phyloP scores from a whole-genome alignment of 2,329 filamentous ascomycete genomes.

The Sporothrix protearum region DNA sequence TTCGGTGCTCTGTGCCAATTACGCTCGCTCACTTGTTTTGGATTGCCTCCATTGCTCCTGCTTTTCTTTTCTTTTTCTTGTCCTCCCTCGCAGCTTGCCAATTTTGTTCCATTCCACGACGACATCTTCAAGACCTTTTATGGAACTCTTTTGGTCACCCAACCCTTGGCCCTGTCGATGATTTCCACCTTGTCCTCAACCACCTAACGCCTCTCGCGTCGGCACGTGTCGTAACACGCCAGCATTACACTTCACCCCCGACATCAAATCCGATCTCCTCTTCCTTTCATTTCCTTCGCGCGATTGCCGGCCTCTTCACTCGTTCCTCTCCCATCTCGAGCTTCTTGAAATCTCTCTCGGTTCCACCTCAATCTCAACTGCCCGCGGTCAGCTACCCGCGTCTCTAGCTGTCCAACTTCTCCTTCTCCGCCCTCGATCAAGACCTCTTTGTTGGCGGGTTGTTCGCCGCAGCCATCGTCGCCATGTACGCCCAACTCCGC shows the following conservation, averaged over 20 bases:
- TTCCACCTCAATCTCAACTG: background rate
- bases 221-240: background rate
- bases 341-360: background rate
- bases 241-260: too few relatives aligned
- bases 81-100: slow-evolving; percentile 13
- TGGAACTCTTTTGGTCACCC: slow-evolving; percentile 19
- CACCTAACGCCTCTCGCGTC: slow-evolving; percentile 10
- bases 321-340: background rate
- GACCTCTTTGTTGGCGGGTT: background rate
- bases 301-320: background rate
- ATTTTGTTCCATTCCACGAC: slow-evolving; percentile 21
- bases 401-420: background rate
- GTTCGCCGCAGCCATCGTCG: slow-evolving; percentile 6
- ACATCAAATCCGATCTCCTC: background rate
- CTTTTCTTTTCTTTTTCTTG: background rate
- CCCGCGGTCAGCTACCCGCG: slow-evolving; percentile 6
- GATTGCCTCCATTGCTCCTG: background rate
- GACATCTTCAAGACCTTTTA: background rate
- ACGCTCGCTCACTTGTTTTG: slow-evolving; percentile 43
- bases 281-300: background rate
- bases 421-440: background rate
- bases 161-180: background rate
- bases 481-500: slow-evolving; percentile 19
- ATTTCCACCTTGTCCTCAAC: slow-evolving; percentile 1
- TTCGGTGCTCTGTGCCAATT: slow-evolving; percentile 53